Conservation (phyloP, 2,329 filamentous ascomycete species). For the Alternaria metachromatica region DNA sequence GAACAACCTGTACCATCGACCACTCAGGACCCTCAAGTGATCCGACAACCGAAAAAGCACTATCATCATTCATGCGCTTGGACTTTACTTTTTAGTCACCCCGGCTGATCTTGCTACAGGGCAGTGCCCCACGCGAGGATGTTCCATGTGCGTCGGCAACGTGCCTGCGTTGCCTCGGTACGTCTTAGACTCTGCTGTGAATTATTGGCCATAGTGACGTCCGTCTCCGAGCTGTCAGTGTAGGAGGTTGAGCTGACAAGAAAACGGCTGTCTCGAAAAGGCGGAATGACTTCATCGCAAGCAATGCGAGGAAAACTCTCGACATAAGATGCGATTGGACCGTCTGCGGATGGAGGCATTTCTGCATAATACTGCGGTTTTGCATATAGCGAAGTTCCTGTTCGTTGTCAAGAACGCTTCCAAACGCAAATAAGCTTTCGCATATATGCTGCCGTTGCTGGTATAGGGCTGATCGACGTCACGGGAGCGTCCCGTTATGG, state of each 20-base stretch:
- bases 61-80: background rate
- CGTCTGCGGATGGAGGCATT: background rate
- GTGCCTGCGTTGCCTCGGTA: constrained; percentile 4
- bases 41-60: constrained; percentile 2
- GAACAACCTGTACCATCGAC: background rate
- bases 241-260: constrained; percentile 5
- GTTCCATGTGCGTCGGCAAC: background rate
- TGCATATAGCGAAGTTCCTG: background rate
- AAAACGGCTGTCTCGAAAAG: constrained; percentile 1
- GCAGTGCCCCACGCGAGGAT: background rate
- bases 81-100: constrained; percentile 1
- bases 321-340: background rate
- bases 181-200: background rate
- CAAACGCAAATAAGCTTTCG: constrained; percentile 8
- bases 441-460: background rate
- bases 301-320: background rate
- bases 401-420: background rate
- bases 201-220: constrained; percentile 3
- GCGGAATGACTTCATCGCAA: background rate
- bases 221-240: constrained; percentile 5
- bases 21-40: background rate
- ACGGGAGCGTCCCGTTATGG: constrained; percentile 5
- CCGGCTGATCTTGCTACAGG: constrained; percentile 4
- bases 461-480: constrained; percentile 8
- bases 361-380: background rate